These are phyloP conservation scores for Calonectria pauciramosa DNA, from an alignment of 2,329 filamentous ascomycete genomes.

Conservation along the genomic window DNA sequence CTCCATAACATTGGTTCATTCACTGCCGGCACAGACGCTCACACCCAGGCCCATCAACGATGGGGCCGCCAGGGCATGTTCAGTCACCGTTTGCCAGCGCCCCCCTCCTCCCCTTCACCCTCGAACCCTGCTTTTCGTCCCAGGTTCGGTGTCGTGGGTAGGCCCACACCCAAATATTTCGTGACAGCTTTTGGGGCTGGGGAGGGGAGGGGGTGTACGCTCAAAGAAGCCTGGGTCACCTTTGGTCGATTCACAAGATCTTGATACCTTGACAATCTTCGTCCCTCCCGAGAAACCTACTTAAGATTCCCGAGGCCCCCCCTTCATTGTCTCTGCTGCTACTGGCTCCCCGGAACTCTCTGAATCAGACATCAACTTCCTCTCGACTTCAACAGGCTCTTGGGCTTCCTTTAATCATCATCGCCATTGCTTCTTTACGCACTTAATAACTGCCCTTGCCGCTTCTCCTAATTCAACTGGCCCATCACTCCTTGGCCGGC, in stretches of 20 bases:
- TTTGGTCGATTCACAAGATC: constrained; percentile 44
- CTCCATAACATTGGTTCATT: constrained; percentile 35
- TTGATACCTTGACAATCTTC: constrained; percentile 47
- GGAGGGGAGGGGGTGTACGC: constrained; percentile 41
- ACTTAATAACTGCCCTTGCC: constrained; percentile 26
- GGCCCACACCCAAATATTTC: constrained; percentile 41
- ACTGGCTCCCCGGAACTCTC: constrained; percentile 38
- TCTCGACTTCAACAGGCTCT: constrained; percentile 30
- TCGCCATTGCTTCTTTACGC: constrained; percentile 7
- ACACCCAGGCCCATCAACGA: constrained; percentile 32
- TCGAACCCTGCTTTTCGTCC: constrained; percentile 42
- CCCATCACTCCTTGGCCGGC: constrained; percentile 11
- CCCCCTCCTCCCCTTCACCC: constrained; percentile 32
- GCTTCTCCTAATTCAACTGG: constrained; percentile 31
- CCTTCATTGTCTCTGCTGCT: constrained; percentile 38
- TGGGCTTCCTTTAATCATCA: constrained; percentile 25
- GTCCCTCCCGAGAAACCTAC: constrained; percentile 46
- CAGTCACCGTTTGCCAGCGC: constrained; percentile 37
- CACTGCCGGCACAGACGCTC: constrained; percentile 44
- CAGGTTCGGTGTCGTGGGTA: constrained; percentile 41
- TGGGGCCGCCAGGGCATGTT: constrained; percentile 42
- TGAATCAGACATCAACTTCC: constrained; percentile 30
- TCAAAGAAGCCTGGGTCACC: constrained; percentile 34
- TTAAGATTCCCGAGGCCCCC: constrained; percentile 47
- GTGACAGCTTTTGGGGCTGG: constrained; percentile 45